A percentile compares a stretch with the other conserved stretches of the same genome.
phyloP scores from a whole-genome alignment of 495 filamentous ascomycete species.

The Penicillium malachiteum region DNA sequence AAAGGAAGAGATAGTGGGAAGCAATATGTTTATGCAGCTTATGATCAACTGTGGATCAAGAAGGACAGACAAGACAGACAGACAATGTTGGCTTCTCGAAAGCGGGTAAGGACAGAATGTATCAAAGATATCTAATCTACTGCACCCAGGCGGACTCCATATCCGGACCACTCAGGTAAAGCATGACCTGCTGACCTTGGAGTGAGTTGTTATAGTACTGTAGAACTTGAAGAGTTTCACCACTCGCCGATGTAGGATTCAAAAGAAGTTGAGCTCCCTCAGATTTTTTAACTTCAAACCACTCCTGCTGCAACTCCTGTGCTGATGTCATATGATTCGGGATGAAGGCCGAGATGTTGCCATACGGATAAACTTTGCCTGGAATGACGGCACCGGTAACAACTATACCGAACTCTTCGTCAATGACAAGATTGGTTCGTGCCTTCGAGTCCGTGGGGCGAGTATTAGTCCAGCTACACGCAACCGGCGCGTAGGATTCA shows the following conservation, averaged over 20 bases:
- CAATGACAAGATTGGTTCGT: slow-evolving; percentile 5
- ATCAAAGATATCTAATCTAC: too few relatives aligned
- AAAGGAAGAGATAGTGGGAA: too few relatives aligned
- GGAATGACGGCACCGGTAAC: slow-evolving; percentile 8
- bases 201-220: slow-evolving; percentile 11
- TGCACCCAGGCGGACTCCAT: slow-evolving; percentile 9
- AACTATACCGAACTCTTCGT: slow-evolving; percentile 11
- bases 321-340: slow-evolving; percentile 2
- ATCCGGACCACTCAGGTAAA: slow-evolving; percentile 10
- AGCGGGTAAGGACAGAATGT: too few relatives aligned
- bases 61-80: too few relatives aligned
- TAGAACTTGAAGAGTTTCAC: slow-evolving; percentile 11
- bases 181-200: slow-evolving; percentile 14
- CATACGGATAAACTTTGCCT: slow-evolving; percentile 7
- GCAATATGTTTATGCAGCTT: too few relatives aligned
- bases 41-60: too few relatives aligned
- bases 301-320: slow-evolving; percentile 8
- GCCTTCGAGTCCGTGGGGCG: slow-evolving; percentile 7
- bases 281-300: slow-evolving; percentile 4
- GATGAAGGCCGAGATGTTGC: slow-evolving; percentile 12
- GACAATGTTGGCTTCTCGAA: too few relatives aligned
- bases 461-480: slow-evolving; percentile 3
- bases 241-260: not conserved
- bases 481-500: slow-evolving; percentile 2
- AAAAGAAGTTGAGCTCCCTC: not conserved